Evolutionary conservation across 768 basidiomycete genomes (phyloP).

Genomic region (Leccinum fibrillosum): DNA sequence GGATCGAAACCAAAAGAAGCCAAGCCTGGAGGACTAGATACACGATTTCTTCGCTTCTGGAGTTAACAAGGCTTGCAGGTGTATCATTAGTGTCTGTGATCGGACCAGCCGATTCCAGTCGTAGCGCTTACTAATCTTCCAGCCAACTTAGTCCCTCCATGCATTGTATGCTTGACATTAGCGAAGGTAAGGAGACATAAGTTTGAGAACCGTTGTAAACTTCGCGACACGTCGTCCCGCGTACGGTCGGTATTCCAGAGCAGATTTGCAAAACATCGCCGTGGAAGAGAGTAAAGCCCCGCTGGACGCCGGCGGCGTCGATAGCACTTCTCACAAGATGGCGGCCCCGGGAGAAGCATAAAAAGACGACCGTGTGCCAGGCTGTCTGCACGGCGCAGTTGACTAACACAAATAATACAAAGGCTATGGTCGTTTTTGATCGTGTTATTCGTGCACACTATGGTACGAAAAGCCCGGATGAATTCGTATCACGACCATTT

Average conservation of each 20-base stretch:
- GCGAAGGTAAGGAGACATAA: background rate
- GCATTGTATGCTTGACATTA: constrained; percentile 29
- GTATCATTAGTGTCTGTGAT: background rate
- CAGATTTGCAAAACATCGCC: constrained; percentile 32
- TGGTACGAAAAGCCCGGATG: background rate
- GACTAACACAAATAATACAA: constrained; percentile 45
- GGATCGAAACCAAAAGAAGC: constrained; percentile 43
- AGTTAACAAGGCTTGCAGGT: constrained; percentile 21
- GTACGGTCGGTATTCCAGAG: constrained; percentile 35
- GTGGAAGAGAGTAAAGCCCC: constrained; percentile 21
- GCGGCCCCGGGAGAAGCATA: constrained; percentile 36
- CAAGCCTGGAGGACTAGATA: constrained; percentile 46
- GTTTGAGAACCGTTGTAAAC: constrained; percentile 11
- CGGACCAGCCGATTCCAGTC: background rate
- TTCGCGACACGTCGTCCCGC: constrained; percentile 20
- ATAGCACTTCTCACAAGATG: constrained; percentile 33
- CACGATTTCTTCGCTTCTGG: constrained; percentile 46
- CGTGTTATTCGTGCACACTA: constrained; percentile 49
- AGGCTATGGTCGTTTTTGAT: constrained; percentile 46
- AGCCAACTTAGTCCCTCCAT: constrained; percentile 45
- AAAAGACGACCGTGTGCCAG: constrained; percentile 39
- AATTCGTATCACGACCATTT: background rate
- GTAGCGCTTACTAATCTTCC: constrained; percentile 38
- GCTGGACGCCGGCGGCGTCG: constrained; percentile 22
- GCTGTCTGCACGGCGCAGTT: constrained; percentile 39